Conservation (phyloP, 1,284 basidiomycete species). For the Vanrija pseudolonga region DNA sequence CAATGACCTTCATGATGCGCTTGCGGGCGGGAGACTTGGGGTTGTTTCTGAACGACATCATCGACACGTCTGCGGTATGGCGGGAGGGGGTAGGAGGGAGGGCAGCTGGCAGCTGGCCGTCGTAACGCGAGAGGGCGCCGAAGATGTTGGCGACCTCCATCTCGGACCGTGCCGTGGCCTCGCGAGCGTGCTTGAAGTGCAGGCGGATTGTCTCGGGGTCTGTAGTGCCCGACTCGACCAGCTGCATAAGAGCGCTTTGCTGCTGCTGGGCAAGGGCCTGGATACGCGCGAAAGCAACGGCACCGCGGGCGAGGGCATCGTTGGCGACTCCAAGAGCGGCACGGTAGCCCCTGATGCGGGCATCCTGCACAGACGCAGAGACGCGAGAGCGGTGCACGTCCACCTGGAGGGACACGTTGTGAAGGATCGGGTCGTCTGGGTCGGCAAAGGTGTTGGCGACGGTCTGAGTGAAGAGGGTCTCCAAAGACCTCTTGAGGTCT, state of each 20-base stretch:
- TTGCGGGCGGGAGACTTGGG: slow-evolving; percentile 9
- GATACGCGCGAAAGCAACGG: slow-evolving; percentile 63
- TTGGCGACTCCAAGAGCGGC: slow-evolving; percentile 65
- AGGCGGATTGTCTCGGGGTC: slow-evolving; percentile 11
- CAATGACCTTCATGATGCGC: slow-evolving; percentile 3
- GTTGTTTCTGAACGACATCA: no score
- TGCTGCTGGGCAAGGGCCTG: slow-evolving; percentile 69
- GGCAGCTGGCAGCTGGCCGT: not conserved
- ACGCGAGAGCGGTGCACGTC: slow-evolving; percentile 66
- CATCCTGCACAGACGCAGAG: slow-evolving; percentile 66
- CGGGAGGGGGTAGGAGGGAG: not conserved
- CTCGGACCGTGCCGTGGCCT: not conserved
- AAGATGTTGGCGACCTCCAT: slow-evolving; percentile 1
- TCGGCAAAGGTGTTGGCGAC: slow-evolving; percentile 69
- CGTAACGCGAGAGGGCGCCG: not conserved
- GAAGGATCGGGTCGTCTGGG: slow-evolving; percentile 67
- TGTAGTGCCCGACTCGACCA: slow-evolving; percentile 49
- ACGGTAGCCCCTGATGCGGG: slow-evolving; percentile 64
- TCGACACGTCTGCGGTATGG: no score
- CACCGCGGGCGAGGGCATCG: slow-evolving; percentile 57
- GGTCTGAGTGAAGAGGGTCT: slow-evolving; percentile 73
- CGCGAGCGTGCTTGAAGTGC: not conserved
- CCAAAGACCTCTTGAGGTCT: slow-evolving; percentile 75
- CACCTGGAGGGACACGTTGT: slow-evolving; percentile 69
- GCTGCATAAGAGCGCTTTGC: slow-evolving; percentile 56